These are phyloP conservation scores for Fusarium citri DNA, from an alignment of 2,329 filamentous ascomycete genomes.

Conservation along the genomic window DNA sequence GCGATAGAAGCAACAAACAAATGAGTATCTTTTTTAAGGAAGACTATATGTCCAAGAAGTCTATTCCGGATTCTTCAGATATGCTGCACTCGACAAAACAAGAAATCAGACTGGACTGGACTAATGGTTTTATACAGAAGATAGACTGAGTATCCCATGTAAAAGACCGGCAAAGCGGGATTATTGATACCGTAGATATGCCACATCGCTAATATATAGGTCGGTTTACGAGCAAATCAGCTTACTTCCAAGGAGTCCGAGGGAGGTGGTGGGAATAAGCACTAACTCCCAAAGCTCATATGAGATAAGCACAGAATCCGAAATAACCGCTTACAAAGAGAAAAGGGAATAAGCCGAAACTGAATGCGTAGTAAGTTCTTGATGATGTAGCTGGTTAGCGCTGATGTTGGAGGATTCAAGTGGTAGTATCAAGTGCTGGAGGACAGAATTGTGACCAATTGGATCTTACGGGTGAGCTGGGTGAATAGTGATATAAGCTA, in stretches of 20 bases:
- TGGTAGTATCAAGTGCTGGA: neutral
- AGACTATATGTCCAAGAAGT: accelerated
- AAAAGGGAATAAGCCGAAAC: neutral
- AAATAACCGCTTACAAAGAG: neutral
- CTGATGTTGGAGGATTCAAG: neutral
- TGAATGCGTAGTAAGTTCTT: neutral
- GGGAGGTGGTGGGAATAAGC: neutral
- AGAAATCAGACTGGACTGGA: no score
- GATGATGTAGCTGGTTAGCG: neutral
- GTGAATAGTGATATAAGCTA: neutral
- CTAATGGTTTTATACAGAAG: neutral
- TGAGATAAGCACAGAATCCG: neutral
- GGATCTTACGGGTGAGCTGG: accelerated
- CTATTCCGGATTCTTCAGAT: no score
- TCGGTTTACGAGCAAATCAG: neutral
- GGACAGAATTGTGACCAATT: accelerated
- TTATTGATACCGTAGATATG: neutral
- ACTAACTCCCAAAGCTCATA: accelerated
- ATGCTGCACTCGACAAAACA: no score
- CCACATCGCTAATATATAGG: neutral
- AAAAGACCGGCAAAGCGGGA: no score
- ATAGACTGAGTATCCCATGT: neutral
- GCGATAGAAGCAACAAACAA: no score
- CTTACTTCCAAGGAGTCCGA: neutral
- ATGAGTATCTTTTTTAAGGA: accelerated